These are phyloP conservation scores for Trifolium fragiferum DNA, from an alignment of 306 rosid species.

Conservation along the genomic window DNA sequence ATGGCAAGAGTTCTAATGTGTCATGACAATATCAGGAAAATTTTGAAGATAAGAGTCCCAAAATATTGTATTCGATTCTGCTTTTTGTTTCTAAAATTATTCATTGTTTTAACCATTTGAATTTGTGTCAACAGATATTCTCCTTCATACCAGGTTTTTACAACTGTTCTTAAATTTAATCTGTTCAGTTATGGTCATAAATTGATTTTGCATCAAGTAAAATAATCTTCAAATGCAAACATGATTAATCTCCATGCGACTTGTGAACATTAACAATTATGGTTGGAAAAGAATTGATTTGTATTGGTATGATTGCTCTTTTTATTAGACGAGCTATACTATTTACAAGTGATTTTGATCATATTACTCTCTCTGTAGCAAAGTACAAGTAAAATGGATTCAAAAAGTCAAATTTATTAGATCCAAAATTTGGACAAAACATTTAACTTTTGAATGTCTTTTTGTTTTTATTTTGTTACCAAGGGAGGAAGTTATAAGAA, in stretches of 20 bases:
- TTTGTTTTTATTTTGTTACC: too few species aligned
- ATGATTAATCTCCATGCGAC: too few species aligned
- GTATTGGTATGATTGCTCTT: not conserved
- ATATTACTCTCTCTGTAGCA: too few species aligned
- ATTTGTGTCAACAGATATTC: not conserved
- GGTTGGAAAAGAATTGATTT: not conserved
- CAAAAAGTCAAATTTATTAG: too few species aligned
- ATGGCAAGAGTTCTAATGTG: constrained; percentile 7
- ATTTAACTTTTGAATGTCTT: too few species aligned
- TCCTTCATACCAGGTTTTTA: not conserved
- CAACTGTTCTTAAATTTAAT: not conserved
- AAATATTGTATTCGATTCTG: not conserved
- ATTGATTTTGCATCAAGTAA: not conserved
- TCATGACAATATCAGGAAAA: not conserved
- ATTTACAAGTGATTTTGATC: too few species aligned
- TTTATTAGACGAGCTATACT: too few species aligned
- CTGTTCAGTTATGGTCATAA: not conserved
- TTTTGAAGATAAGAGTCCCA: not conserved
- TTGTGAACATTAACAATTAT: not conserved
- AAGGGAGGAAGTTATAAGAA: not conserved
- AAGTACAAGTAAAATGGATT: too few species aligned
- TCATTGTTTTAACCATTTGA: not conserved
- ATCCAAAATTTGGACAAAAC: too few species aligned
- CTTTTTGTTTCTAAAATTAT: not conserved
- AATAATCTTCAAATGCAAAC: not conserved